These are phyloP conservation scores for Hansenula lynferdii DNA, from an alignment of 1,139 yeast species.

Conservation along the genomic window DNA sequence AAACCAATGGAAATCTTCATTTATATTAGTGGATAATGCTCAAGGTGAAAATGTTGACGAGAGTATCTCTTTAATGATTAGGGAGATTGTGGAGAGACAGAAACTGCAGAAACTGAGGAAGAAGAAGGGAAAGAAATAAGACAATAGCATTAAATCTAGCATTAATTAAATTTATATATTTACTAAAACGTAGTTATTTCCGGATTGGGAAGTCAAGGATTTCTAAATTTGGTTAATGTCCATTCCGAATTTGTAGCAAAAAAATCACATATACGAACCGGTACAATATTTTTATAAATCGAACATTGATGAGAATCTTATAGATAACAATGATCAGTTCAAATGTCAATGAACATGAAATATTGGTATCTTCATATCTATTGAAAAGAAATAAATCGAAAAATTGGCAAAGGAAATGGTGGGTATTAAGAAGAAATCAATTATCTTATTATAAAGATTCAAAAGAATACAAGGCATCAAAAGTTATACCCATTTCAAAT, in stretches of 20 bases:
- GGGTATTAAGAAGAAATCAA: slow-evolving; percentile 51
- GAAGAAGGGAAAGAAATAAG: neutral
- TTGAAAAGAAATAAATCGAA: slow-evolving; percentile 18
- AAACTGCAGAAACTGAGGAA: slow-evolving; percentile 25
- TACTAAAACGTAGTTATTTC: neutral
- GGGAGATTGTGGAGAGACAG: slow-evolving; percentile 51
- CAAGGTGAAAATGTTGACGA: slow-evolving; percentile 47
- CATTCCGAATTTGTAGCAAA: too few species aligned
- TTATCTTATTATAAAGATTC: slow-evolving; percentile 55
- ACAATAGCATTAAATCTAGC: neutral
- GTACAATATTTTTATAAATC: too few species aligned
- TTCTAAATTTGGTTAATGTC: too few species aligned
- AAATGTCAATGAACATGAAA: slow-evolving; percentile 7
- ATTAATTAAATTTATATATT: too few species aligned
- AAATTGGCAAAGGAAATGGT: slow-evolving; percentile 51
- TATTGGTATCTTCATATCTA: slow-evolving; percentile 12
- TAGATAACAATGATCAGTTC: neutral
- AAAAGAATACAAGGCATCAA: slow-evolving; percentile 50
- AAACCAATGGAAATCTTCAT: slow-evolving; percentile 57
- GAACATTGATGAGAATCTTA: too few species aligned
- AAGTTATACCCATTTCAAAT: slow-evolving; percentile 32
- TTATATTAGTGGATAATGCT: slow-evolving; percentile 51
- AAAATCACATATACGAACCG: too few species aligned
- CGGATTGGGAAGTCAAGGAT: neutral
- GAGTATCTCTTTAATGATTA: slow-evolving; percentile 47